Evolutionary conservation across 129 eudicot genomes (phyloP).

Genomic region (Apium graveolens): DNA sequence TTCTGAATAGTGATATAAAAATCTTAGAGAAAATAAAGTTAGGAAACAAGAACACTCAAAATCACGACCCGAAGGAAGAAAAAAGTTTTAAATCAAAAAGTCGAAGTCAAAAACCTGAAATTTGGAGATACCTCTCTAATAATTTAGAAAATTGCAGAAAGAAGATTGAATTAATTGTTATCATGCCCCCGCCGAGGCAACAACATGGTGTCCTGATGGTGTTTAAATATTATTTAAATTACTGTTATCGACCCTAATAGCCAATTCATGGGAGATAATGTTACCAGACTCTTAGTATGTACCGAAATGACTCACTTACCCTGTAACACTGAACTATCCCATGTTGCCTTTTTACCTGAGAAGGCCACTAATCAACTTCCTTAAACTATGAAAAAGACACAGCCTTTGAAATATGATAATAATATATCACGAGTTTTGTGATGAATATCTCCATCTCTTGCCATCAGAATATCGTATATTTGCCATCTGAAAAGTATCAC

Average conservation of each 20-base stretch:
- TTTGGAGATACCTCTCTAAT: neutral
- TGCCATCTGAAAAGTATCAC: neutral
- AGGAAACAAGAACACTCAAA: neutral
- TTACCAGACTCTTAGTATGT: no score
- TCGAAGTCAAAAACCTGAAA: neutral
- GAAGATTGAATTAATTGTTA: neutral
- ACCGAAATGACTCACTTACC: no score
- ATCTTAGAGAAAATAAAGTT: neutral
- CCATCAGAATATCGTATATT: neutral
- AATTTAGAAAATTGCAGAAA: neutral
- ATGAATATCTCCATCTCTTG: neutral
- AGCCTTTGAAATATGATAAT: neutral
- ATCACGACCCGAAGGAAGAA: neutral
- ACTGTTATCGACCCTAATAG: neutral
- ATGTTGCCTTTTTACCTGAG: no score
- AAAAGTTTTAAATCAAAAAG: neutral
- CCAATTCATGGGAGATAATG: neutral
- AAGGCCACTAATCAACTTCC: no score
- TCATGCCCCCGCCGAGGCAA: neutral
- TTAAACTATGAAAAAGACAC: no score
- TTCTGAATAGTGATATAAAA: neutral
- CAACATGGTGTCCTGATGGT: neutral
- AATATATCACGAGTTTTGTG: neutral
- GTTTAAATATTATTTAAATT: neutral
- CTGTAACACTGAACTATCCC: neutral